phyloP scores from a whole-genome alignment of 2,329 filamentous ascomycete genomes.

The Parascedosporium putredinis region DNA sequence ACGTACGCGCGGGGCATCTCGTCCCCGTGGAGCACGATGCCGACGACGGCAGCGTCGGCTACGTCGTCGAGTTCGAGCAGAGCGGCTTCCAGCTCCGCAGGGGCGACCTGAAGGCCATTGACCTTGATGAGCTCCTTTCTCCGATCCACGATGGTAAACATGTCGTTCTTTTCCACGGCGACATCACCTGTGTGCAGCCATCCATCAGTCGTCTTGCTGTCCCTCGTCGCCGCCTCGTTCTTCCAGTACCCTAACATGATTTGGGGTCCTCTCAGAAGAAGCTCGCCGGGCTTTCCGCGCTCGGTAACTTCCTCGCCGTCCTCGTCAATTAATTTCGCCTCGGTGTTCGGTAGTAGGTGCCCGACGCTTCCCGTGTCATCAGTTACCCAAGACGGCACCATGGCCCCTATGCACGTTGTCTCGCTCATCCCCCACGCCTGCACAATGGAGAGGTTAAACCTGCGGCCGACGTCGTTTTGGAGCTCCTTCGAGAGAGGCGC shows the following conservation, averaged over 20 bases:
- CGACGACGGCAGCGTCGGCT: constrained; percentile 68
- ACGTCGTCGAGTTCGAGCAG: constrained; percentile 64
- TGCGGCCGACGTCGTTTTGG: constrained; percentile 6
- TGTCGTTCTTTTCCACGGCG: constrained; percentile 63
- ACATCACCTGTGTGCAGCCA: constrained; percentile 73
- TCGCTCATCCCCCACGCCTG: constrained; percentile 10
- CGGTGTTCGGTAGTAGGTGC: constrained; percentile 4
- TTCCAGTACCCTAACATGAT: constrained; percentile 70
- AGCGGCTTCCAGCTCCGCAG: constrained; percentile 72
- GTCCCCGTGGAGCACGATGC: constrained; percentile 55
- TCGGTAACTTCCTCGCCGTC: constrained; percentile 61
- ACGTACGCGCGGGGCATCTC: no score
- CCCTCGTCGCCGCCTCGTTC: constrained; percentile 64
- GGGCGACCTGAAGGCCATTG: constrained; percentile 68
- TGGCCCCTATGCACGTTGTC: no score
- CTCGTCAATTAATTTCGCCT: constrained; percentile 13
- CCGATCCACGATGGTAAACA: constrained; percentile 69
- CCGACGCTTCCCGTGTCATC: no score
- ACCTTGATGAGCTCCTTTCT: constrained; percentile 38
- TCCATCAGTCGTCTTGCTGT: constrained; percentile 61
- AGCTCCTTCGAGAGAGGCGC: constrained; percentile 7
- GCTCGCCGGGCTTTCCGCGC: constrained; percentile 57
- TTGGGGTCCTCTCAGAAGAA: constrained; percentile 61
- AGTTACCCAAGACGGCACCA: constrained; percentile 7
- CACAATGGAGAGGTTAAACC: constrained; percentile 1